These are phyloP conservation scores for Fusarium oxysporum DNA, from an alignment of 2,329 filamentous ascomycete genomes.

Conservation along the genomic window DNA sequence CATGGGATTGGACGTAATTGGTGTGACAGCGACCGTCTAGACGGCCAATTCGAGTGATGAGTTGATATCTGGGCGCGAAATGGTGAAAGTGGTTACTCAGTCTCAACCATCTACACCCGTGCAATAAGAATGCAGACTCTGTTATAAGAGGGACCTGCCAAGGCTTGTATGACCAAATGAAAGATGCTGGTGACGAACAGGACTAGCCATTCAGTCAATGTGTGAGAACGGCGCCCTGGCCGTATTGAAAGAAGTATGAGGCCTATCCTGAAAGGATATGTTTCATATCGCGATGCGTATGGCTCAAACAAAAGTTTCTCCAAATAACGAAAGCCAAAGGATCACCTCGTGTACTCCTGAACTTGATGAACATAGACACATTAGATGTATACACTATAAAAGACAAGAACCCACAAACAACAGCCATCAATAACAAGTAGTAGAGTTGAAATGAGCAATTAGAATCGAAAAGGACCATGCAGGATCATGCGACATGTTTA, in stretches of 20 bases:
- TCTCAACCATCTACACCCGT: background rate
- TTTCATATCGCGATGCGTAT: background rate
- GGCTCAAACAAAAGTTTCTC: too few species aligned
- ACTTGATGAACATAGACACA: background rate
- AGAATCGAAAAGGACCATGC: background rate
- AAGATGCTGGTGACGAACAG: background rate
- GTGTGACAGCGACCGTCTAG: conserved; percentile 9
- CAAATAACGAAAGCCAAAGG: background rate
- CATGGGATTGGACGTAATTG: conserved; percentile 16
- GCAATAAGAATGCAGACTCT: background rate
- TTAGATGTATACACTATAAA: background rate
- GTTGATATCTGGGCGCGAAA: conserved; percentile 3
- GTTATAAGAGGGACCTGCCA: background rate
- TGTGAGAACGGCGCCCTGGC: background rate
- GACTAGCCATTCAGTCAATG: background rate
- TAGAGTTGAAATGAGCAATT: background rate
- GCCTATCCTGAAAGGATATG: background rate
- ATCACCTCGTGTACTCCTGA: background rate
- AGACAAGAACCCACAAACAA: background rate
- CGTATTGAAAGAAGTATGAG: background rate
- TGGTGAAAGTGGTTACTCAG: conserved; percentile 11
- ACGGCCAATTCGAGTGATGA: conserved; percentile 12
- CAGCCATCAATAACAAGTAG: background rate
- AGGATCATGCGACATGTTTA: background rate
- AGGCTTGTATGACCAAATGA: background rate